These are phyloP conservation scores for Globisporangium sylvaticum DNA, from an alignment of 352 stramenopile species.

Conservation along the genomic window DNA sequence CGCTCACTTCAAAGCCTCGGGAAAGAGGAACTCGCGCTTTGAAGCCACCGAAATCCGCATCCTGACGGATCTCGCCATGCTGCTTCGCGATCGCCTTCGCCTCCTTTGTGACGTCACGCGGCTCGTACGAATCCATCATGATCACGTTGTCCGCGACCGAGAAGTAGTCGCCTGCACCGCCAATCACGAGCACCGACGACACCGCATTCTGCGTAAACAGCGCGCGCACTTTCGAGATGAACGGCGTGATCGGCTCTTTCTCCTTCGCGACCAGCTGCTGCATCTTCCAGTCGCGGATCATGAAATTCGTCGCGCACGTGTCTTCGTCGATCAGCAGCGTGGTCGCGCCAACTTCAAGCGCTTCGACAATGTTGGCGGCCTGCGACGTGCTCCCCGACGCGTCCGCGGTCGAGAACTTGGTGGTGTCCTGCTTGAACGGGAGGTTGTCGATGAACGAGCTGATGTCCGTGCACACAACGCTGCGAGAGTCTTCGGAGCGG, in stretches of 20 bases:
- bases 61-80: conserved; percentile 50
- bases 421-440: conserved; percentile 92
- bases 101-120: conserved; percentile 87
- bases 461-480: conserved; percentile 90
- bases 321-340: conserved; percentile 96
- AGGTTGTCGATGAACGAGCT: conserved; percentile 96
- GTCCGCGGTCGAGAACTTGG: conserved; percentile 90
- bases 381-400: conserved; percentile 96
- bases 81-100: conserved; percentile 90
- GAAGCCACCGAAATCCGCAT: conserved; percentile 46
- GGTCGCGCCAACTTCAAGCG: conserved; percentile 87
- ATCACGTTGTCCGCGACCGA: conserved; percentile 94
- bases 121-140: conserved; percentile 95
- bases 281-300: conserved; percentile 98
- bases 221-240: conserved; percentile 93
- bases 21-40: conserved; percentile 46
- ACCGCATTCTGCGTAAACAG: conserved; percentile 88
- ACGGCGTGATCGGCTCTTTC: conserved; percentile 98
- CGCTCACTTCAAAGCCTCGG: conserved; percentile 53
- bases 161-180: conserved; percentile 96
- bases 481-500: conserved; percentile 92
- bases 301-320: conserved; percentile 97
- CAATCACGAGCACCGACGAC: conserved; percentile 95
- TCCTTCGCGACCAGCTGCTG: conserved; percentile 92
- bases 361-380: conserved; percentile 95